These are phyloP conservation scores for Ophiostoma tasmaniense DNA, from an alignment of 2,329 filamentous ascomycete genomes.

Conservation along the genomic window DNA sequence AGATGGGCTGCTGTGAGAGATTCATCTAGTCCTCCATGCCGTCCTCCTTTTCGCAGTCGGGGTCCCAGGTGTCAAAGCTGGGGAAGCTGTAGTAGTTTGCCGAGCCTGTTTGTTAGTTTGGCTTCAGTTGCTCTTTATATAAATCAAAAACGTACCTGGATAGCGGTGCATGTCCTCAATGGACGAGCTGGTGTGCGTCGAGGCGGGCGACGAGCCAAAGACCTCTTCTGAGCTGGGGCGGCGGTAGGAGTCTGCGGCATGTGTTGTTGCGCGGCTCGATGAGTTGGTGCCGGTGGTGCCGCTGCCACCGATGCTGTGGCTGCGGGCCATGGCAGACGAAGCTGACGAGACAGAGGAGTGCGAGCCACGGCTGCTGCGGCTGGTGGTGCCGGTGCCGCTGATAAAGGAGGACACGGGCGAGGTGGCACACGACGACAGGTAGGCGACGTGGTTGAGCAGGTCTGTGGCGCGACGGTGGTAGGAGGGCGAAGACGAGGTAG, in stretches of 20 bases:
- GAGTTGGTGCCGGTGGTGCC: not conserved
- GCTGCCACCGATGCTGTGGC: not conserved
- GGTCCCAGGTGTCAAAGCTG: conserved; percentile 60
- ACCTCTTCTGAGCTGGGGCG: conserved; percentile 34
- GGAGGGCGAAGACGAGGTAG: conserved; percentile 20
- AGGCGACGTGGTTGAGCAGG: conserved; percentile 45
- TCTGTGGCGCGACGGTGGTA: conserved; percentile 26
- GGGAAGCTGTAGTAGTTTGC: conserved; percentile 65
- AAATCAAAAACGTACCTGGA: not conserved
- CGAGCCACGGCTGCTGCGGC: not conserved
- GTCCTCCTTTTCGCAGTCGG: conserved; percentile 36
- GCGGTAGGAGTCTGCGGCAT: conserved; percentile 24
- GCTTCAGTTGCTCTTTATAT: not conserved
- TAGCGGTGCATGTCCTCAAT: conserved; percentile 25
- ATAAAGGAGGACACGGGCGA: conserved; percentile 8
- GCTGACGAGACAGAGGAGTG: not conserved
- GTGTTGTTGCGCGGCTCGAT: not conserved
- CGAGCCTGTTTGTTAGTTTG: conserved; percentile 25
- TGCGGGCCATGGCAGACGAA: not conserved
- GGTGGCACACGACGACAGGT: conserved; percentile 31
- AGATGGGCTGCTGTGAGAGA: not conserved
- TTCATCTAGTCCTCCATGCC: conserved; percentile 16
- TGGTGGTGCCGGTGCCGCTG: conserved; percentile 8
- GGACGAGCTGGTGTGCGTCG: conserved; percentile 23
- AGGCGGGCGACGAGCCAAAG: conserved; percentile 20